Evolutionary conservation across 148 eudicot genomes (phyloP).

Genomic region (Diospyros kaki): DNA sequence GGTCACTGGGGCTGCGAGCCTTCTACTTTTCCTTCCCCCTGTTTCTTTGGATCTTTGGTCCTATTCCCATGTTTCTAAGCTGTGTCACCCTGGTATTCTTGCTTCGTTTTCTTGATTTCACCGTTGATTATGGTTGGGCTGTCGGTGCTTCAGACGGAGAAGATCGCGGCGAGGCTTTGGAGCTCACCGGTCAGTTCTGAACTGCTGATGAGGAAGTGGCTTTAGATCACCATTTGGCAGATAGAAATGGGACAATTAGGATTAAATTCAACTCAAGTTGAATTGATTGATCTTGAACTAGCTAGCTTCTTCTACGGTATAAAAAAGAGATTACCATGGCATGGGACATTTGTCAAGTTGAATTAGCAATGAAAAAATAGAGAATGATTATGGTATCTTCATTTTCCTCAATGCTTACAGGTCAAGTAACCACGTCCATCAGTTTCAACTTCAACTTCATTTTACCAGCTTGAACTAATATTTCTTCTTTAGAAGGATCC

Average conservation of each 20-base stretch:
- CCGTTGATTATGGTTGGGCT: slow-evolving; percentile 31
- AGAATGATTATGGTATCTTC: too few species aligned
- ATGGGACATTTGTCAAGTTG: too few species aligned
- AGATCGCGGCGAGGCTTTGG: neutral
- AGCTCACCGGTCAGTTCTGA: neutral
- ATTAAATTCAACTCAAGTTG: slow-evolving; percentile 20
- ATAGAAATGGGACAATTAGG: neutral
- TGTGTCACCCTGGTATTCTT: slow-evolving; percentile 48
- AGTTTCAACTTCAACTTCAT: slow-evolving; percentile 73
- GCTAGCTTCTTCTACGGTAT: too few species aligned
- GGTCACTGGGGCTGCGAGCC: slow-evolving; percentile 83
- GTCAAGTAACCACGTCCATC: slow-evolving; percentile 48
- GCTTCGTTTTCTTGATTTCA: slow-evolving; percentile 66
- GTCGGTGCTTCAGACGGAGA: slow-evolving; percentile 15
- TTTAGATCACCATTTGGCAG: neutral
- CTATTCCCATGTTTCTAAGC: slow-evolving; percentile 74
- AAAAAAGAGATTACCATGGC: too few species aligned
- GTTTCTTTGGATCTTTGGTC: slow-evolving; percentile 87
- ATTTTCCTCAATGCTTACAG: neutral
- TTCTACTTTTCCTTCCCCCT: slow-evolving; percentile 84
- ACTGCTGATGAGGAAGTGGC: neutral
- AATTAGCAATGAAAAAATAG: too few species aligned
- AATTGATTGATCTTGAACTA: too few species aligned
- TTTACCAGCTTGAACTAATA: slow-evolving; percentile 72
- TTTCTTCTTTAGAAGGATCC: slow-evolving; percentile 63